These are phyloP conservation scores for Sporothrix globosa DNA, from an alignment of 2,329 filamentous ascomycete species.

Conservation along the genomic window DNA sequence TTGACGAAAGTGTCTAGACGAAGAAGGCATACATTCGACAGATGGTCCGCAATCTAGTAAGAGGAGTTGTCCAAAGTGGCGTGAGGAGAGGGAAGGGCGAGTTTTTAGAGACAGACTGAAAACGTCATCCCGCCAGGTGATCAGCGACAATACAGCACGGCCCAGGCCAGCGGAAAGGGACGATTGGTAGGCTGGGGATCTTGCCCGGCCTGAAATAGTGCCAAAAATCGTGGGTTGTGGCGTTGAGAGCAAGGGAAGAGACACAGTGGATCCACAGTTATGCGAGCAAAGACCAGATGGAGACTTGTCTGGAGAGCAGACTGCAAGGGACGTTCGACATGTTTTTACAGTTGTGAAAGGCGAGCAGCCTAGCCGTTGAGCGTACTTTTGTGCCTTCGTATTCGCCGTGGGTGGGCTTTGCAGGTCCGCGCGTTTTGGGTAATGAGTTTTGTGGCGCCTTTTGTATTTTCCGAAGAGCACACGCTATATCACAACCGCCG, in stretches of 20 bases:
- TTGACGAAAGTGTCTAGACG: background rate
- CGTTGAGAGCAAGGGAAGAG: background rate
- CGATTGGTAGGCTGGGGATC: constrained; percentile 6
- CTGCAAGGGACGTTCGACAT: too few species aligned
- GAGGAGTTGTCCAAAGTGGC: background rate
- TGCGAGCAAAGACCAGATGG: background rate
- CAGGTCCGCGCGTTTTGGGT: background rate
- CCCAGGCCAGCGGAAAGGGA: background rate
- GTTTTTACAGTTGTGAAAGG: background rate
- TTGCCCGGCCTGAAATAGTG: constrained; percentile 5
- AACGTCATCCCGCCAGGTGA: constrained; percentile 16
- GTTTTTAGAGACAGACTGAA: background rate
- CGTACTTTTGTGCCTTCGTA: background rate
- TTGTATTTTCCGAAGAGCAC: background rate
- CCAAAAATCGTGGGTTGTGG: constrained; percentile 3
- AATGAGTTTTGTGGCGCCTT: background rate
- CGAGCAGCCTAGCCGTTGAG: background rate
- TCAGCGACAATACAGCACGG: constrained; percentile 17
- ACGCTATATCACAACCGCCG: constrained; percentile 1
- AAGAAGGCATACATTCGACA: background rate
- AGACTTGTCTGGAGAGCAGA: background rate
- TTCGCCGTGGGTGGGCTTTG: background rate
- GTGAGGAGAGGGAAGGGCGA: background rate
- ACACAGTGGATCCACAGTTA: too few species aligned
- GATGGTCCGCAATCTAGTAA: background rate